phyloP scores from a whole-genome alignment of 192 early-diverging fungal species.

The Linnemannia zychae region DNA sequence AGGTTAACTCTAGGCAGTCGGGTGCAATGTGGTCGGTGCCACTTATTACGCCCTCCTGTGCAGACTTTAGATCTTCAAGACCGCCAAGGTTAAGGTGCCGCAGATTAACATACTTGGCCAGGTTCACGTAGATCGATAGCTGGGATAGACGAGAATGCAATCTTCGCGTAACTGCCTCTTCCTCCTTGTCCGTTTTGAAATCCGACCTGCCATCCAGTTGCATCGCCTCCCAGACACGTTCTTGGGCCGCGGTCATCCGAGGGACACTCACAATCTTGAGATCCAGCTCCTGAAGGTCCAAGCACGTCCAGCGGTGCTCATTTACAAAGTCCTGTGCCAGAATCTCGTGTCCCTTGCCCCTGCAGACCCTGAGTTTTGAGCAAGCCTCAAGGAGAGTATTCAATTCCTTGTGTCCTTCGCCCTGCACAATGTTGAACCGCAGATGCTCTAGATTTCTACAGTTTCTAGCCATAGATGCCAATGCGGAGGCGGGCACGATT shows the following conservation, averaged over 20 bases:
- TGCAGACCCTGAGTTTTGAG: background rate
- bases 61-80: background rate
- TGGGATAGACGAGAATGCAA: background rate
- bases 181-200: background rate
- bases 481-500: background rate
- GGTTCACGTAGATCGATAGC: background rate
- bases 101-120: constrained; percentile 7
- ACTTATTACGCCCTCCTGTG: background rate
- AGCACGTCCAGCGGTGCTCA: background rate
- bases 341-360: background rate
- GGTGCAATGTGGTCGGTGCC: background rate
- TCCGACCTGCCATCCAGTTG: background rate
- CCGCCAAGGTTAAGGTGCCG: background rate
- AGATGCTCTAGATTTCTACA: background rate
- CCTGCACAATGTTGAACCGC: background rate
- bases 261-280: background rate
- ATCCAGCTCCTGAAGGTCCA: background rate
- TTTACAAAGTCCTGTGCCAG: background rate
- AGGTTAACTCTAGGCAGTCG: background rate
- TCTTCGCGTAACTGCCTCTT: background rate
- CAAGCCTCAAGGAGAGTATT: background rate
- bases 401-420: background rate
- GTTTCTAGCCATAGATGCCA: background rate
- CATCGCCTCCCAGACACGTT: background rate
- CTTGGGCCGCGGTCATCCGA: background rate